Percentiles rank a stretch among this genome's conserved stretches.
These are phyloP conservation scores for Pichia membranifaciens DNA, from an alignment of 805 yeast species.

Conservation along the genomic window DNA sequence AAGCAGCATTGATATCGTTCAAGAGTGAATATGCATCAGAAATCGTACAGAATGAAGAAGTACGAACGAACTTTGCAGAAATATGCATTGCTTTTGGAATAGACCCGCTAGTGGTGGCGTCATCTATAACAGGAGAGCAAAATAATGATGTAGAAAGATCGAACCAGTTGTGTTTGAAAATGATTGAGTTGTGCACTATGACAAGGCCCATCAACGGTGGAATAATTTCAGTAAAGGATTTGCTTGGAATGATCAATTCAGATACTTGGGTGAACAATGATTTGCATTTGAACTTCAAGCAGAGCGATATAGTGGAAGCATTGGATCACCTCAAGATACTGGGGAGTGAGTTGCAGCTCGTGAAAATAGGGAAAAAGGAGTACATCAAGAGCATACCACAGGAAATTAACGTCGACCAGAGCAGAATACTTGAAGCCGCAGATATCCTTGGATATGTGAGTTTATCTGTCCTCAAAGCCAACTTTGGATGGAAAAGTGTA, in stretches of 20 bases:
- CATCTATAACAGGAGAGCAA: conserved; percentile 27
- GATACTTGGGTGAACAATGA: conserved; percentile 21
- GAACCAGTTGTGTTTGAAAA: conserved; percentile 62
- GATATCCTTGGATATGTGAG: conserved; percentile 73
- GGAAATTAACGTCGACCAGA: conserved; percentile 63
- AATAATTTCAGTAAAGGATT: conserved; percentile 54
- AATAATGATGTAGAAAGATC: conserved; percentile 45
- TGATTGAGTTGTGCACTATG: conserved; percentile 69
- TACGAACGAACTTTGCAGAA: conserved; percentile 65
- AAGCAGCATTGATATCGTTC: conserved; percentile 67
- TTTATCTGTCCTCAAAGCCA: conserved; percentile 57
- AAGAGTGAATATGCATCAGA: conserved; percentile 67
- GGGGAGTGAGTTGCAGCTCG: conserved; percentile 67
- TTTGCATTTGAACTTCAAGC: conserved; percentile 30
- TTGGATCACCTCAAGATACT: conserved; percentile 47
- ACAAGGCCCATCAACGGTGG: conserved; percentile 81
- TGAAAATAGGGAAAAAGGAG: conserved; percentile 49
- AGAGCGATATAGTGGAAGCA: conserved; percentile 52
- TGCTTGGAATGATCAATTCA: conserved; percentile 31
- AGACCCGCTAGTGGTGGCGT: conserved; percentile 57
- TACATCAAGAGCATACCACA: conserved; percentile 61
- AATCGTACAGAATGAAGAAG: conserved; percentile 55
- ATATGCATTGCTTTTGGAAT: conserved; percentile 79
- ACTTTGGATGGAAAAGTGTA: conserved; percentile 64
- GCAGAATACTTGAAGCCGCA: conserved; percentile 66